Evolutionary conservation across 2,329 filamentous ascomycete species (phyloP).

Genomic region (Aspergillus fumigatiaffinis): DNA sequence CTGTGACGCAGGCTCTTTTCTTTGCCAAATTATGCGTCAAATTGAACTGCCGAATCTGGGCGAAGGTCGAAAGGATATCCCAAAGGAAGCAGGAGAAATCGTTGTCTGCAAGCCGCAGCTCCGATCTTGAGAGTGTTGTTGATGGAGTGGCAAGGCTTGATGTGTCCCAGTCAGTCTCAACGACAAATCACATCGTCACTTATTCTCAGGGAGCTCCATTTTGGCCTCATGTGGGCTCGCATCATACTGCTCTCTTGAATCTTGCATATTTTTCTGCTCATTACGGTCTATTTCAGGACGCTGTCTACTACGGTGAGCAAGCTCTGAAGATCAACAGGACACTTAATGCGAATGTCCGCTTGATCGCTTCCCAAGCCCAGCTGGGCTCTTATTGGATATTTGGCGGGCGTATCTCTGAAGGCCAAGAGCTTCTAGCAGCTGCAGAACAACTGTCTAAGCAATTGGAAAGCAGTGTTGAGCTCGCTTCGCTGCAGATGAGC

Average conservation of each 20-base stretch:
- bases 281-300: slow-evolving; percentile 82
- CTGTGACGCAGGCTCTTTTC: slow-evolving; percentile 43
- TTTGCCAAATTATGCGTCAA: slow-evolving; percentile 48
- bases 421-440: slow-evolving; percentile 54
- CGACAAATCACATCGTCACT: slow-evolving; percentile 39
- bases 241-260: slow-evolving; percentile 68
- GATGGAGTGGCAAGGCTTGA: slow-evolving; percentile 39
- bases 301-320: slow-evolving; percentile 81
- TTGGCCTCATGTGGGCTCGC: slow-evolving; percentile 72
- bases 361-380: slow-evolving; percentile 45
- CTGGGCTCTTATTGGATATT: slow-evolving; percentile 48
- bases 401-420: slow-evolving; percentile 48
- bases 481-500: slow-evolving; percentile 47
- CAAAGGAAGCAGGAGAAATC: slow-evolving; percentile 32
- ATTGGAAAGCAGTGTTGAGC: slow-evolving; percentile 48
- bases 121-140: slow-evolving; percentile 34
- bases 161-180: slow-evolving; percentile 30
- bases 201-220: slow-evolving; percentile 62
- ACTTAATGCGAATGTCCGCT: slow-evolving; percentile 58
- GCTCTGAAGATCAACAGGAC: slow-evolving; percentile 71
- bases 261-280: slow-evolving; percentile 77
- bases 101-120: slow-evolving; percentile 15
- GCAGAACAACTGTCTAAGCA: slow-evolving; percentile 53
- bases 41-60: slow-evolving; percentile 50
- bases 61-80: slow-evolving; percentile 45